phyloP scores from a whole-genome alignment of 2,329 filamentous ascomycete genomes.

The Aspergillus puulaauensis region DNA sequence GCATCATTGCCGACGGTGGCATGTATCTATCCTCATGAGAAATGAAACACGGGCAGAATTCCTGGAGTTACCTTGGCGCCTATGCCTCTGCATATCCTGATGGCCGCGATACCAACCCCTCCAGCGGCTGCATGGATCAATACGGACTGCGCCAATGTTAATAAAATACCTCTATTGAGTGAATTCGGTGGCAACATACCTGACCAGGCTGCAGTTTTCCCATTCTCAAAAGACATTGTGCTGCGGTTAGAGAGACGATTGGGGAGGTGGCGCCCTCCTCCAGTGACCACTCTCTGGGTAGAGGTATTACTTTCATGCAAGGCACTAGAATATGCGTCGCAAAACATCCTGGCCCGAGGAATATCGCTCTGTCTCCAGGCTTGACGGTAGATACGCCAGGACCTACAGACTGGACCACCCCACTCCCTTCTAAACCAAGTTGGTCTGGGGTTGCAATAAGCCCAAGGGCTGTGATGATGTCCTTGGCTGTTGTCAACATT shows the following conservation, averaged over 20 bases:
- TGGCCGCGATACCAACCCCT: slow-evolving; percentile 24
- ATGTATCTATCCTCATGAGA: slow-evolving; percentile 1
- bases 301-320: background rate
- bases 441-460: slow-evolving; percentile 36
- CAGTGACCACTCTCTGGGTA: slow-evolving; percentile 8
- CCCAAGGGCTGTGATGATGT: slow-evolving; percentile 15
- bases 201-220: background rate
- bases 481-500: background rate
- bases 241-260: slow-evolving; percentile 9
- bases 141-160: slow-evolving; percentile 3
- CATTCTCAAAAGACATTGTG: slow-evolving; percentile 14
- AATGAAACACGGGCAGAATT: background rate
- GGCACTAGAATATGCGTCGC: slow-evolving; percentile 10
- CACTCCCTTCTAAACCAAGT: slow-evolving; percentile 15
- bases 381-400: slow-evolving; percentile 1
- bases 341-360: slow-evolving; percentile 21
- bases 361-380: slow-evolving; percentile 10
- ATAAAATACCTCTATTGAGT: too few species aligned
- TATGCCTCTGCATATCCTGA: slow-evolving; percentile 13
- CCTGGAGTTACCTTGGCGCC: background rate
- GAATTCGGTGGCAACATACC: background rate
- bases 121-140: slow-evolving; percentile 23
- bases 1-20: slow-evolving; percentile 25
- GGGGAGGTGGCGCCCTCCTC: slow-evolving; percentile 19
- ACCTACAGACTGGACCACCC: slow-evolving; percentile 9